These are phyloP conservation scores for Phenoliferia sp. DNA, from an alignment of 1,284 basidiomycete genomes.

Conservation along the genomic window DNA sequence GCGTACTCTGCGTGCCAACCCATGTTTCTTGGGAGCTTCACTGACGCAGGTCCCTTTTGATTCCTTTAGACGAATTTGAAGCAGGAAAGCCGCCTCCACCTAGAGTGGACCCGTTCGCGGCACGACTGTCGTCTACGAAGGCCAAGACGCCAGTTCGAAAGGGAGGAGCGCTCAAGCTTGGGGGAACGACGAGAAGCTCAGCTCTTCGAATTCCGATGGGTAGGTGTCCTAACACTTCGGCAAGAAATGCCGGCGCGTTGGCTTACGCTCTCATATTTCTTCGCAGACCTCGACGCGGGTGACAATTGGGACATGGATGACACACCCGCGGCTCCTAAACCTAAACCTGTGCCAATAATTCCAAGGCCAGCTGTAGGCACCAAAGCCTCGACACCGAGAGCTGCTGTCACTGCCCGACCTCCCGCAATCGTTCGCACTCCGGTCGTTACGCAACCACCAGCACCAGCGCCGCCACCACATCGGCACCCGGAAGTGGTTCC, in stretches of 20 bases:
- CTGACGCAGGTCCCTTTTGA: too few relatives aligned
- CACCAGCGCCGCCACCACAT: neutral
- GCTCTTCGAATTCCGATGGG: constrained; percentile 24
- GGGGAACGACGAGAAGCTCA: constrained; percentile 11
- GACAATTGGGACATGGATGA: constrained; percentile 30
- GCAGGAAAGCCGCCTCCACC: constrained; percentile 18
- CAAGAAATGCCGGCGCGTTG: too few relatives aligned
- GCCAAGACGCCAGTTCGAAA: constrained; percentile 6
- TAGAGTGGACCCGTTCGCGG: constrained; percentile 22
- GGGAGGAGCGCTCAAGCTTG: constrained; percentile 16
- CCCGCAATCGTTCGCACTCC: neutral
- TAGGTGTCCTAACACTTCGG: too few relatives aligned
- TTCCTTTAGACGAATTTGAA: constrained; percentile 31
- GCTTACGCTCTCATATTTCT: neutral
- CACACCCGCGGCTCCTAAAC: neutral
- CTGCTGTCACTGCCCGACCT: neutral
- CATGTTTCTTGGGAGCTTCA: too few relatives aligned
- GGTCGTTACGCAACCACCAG: neutral
- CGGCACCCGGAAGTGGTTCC: too few relatives aligned
- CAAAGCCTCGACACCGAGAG: too few relatives aligned
- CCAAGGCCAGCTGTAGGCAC: neutral
- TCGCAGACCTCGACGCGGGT: constrained; percentile 27
- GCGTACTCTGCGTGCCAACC: too few relatives aligned
- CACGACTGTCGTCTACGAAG: constrained; percentile 12
- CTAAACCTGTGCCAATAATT: neutral